Evolutionary conservation across 1,284 basidiomycete genomes (phyloP).

Genomic region (Amylostereum chailletii): DNA sequence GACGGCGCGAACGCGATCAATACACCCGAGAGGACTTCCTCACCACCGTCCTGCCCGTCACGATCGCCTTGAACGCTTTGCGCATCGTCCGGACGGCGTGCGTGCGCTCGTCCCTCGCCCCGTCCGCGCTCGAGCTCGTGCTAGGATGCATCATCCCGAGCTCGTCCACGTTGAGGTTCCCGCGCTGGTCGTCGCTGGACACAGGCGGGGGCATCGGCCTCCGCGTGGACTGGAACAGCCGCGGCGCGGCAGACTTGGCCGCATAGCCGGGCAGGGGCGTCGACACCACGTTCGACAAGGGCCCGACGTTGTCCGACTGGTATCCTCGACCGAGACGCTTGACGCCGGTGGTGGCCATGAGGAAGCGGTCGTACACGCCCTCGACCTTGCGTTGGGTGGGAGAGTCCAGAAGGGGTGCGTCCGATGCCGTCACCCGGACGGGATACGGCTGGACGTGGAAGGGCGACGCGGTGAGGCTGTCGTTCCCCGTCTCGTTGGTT

Average conservation of each 20-base stretch:
- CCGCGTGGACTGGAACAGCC: slow-evolving; percentile 42
- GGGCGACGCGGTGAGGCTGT: slow-evolving; percentile 52
- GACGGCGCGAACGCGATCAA: not conserved
- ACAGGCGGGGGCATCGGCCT: slow-evolving; percentile 57
- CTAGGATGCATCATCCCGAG: slow-evolving; percentile 35
- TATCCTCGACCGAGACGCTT: slow-evolving; percentile 69
- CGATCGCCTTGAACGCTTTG: slow-evolving; percentile 60
- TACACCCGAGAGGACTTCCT: slow-evolving; percentile 12
- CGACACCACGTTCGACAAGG: slow-evolving; percentile 19
- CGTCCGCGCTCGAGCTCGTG: slow-evolving; percentile 16
- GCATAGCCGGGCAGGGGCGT: slow-evolving; percentile 12
- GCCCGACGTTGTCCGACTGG: slow-evolving; percentile 50
- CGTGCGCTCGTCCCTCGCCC: slow-evolving; percentile 36
- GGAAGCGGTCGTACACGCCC: slow-evolving; percentile 66
- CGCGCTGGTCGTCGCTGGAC: slow-evolving; percentile 47
- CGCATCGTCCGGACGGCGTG: slow-evolving; percentile 47
- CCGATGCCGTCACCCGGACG: slow-evolving; percentile 25
- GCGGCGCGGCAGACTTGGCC: slow-evolving; percentile 28
- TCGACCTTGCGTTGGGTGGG: slow-evolving; percentile 52
- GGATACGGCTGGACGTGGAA: slow-evolving; percentile 58
- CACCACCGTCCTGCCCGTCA: slow-evolving; percentile 38
- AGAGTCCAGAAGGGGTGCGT: slow-evolving; percentile 35
- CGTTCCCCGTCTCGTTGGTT: slow-evolving; percentile 12
- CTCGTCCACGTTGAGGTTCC: slow-evolving; percentile 41
- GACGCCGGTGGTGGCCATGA: slow-evolving; percentile 69